These are phyloP conservation scores for Marasmius tenuissimus DNA, from an alignment of 1,284 basidiomycete genomes.

Conservation along the genomic window DNA sequence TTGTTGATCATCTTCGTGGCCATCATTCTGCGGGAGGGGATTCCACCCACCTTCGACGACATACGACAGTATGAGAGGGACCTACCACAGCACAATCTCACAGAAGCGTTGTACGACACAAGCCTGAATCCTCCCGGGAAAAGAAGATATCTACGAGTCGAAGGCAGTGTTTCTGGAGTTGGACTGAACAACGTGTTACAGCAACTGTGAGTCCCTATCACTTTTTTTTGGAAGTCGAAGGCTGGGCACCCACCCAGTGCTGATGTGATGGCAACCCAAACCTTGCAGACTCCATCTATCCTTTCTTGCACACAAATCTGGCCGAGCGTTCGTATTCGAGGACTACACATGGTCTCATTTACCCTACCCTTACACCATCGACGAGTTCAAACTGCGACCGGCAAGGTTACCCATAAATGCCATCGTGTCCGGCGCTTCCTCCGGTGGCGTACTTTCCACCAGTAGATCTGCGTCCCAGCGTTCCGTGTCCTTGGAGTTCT, in stretches of 20 bases:
- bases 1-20: background rate
- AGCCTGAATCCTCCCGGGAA: constrained; percentile 10
- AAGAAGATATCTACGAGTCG: constrained; percentile 42
- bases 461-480: constrained; percentile 19
- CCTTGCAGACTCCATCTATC: constrained; percentile 41
- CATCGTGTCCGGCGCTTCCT: constrained; percentile 56
- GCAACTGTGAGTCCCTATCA: constrained; percentile 43
- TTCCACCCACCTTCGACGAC: constrained; percentile 24
- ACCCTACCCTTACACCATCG: constrained; percentile 48
- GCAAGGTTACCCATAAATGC: constrained; percentile 62
- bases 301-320: constrained; percentile 47
- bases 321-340: constrained; percentile 59
- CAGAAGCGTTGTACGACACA: constrained; percentile 8
- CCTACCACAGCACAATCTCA: constrained; percentile 39
- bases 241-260: too few species aligned
- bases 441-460: constrained; percentile 44
- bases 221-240: background rate
- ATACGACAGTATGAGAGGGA: constrained; percentile 21
- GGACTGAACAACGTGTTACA: constrained; percentile 59
- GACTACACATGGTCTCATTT: constrained; percentile 63
- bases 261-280: background rate
- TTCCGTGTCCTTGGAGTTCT: constrained; percentile 42
- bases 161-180: constrained; percentile 53
- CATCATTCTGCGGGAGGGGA: background rate
- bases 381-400: constrained; percentile 51